Percentiles rank a stretch among this genome's conserved stretches.
These are phyloP conservation scores for Phyllosticta capitalensis DNA, from an alignment of 2,329 filamentous ascomycete species.

Conservation along the genomic window DNA sequence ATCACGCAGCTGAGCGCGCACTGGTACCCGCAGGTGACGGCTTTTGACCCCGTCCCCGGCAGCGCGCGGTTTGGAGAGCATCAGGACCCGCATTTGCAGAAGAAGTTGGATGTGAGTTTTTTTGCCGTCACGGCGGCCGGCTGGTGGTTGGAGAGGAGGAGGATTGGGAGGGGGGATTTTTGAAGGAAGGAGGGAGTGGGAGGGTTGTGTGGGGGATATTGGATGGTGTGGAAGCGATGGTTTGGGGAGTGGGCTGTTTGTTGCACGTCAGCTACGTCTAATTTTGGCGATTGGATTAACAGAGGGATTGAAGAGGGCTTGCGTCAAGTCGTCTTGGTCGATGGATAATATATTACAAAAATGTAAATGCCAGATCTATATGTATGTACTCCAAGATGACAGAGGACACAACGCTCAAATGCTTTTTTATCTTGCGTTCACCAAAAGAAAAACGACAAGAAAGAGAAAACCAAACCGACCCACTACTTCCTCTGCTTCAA, in stretches of 20 bases:
- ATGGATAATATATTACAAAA: background rate
- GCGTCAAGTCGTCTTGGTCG: background rate
- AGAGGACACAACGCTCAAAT: background rate
- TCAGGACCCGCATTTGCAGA: constrained; percentile 1
- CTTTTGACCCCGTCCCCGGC: background rate
- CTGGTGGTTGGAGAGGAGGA: constrained; percentile 9
- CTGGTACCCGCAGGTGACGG: constrained; percentile 32
- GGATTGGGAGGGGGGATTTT: background rate
- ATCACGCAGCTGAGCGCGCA: constrained; percentile 34
- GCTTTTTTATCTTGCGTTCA: no score
- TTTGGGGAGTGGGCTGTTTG: no score
- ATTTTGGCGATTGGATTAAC: no score
- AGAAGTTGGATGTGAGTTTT: constrained; percentile 3
- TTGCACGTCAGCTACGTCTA: no score
- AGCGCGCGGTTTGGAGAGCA: background rate
- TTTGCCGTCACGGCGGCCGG: background rate
- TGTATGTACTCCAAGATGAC: background rate
- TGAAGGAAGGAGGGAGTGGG: background rate
- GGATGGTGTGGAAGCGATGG: background rate
- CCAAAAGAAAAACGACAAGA: constrained; percentile 1
- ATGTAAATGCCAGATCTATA: background rate
- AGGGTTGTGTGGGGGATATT: background rate
- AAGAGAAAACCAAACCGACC: background rate
- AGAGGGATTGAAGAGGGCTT: background rate
- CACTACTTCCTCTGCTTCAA: constrained; percentile 4